Evolutionary conservation across 2,329 filamentous ascomycete species (phyloP).

Genomic region (Sordariomycetes sp.): DNA sequence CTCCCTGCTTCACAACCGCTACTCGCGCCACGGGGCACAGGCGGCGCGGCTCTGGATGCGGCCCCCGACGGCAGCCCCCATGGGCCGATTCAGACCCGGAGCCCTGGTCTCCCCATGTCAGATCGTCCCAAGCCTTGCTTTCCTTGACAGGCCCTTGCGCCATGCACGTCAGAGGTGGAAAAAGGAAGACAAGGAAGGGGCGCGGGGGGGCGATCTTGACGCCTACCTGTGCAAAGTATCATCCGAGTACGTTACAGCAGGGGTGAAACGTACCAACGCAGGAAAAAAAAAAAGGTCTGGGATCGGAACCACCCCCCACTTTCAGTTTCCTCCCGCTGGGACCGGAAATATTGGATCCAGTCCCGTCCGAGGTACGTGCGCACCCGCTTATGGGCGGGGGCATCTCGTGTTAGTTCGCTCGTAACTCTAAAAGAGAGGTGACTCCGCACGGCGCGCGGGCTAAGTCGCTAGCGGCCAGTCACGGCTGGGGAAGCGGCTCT

Average conservation of each 20-base stretch:
- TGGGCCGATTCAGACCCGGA: background rate
- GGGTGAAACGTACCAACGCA: too few species aligned
- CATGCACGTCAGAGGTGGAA: background rate
- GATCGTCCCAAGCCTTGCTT: background rate
- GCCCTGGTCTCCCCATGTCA: background rate
- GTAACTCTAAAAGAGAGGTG: background rate
- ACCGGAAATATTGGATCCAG: too few species aligned
- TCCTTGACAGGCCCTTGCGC: background rate
- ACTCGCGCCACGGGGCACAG: background rate
- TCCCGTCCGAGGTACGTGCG: background rate
- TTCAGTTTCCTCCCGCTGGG: too few species aligned
- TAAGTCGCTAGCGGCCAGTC: background rate
- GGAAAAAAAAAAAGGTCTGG: too few species aligned
- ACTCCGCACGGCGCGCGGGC: background rate
- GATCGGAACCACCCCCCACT: too few species aligned
- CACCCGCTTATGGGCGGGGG: background rate
- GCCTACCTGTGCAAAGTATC: background rate
- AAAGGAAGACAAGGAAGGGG: background rate
- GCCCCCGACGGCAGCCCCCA: background rate
- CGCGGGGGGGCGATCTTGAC: background rate
- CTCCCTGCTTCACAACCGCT: too few species aligned
- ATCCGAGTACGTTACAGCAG: too few species aligned
- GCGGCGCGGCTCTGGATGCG: background rate
- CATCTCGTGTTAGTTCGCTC: too few species aligned
- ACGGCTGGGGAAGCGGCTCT: background rate